Base-by-base conservation (phyloP, 169 alveolate genomes). In the Plasmodium adleri region DNA sequence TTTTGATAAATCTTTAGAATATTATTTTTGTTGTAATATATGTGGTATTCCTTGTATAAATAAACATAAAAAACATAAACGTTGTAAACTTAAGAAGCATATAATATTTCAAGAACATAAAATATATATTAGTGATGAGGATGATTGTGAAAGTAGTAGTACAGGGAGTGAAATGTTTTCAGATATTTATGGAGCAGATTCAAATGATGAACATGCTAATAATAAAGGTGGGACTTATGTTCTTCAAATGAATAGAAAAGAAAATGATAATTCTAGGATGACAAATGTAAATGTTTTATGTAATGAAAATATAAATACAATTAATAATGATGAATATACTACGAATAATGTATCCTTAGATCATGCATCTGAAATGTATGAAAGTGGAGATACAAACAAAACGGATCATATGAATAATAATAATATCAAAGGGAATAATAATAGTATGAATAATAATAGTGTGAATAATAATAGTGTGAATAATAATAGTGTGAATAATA, bases 1-100 rank as follows among this genome's bases (percentile, higher is more conserved):
- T 63, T 76, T 76, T 43, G 58, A 76, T 26, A 43, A 54, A 7
- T 0, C 47, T 0, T 12, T 64, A 24, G 89, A 76, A 64, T 76
- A 76, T 70, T 52, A 58, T 22, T 76, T 76, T 6, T 76, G 89
- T 22, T 76, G 89, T 68, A 26, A 10, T 3, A 20, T 63, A 4
- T 76, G 89, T 24, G 89, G 89, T 1, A 76, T 76, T n/a, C 89
- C 89, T 3, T 63, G 75, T 58, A 45, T 3, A 1, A n/a, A 64
- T 58, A 64, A 62, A 50, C 28, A 5, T 10, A 58, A 70, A 13
- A 49, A 26, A 24, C 89, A 76, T 22, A 64, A 50, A 43, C 10
- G 15, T 6, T 76, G 89, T 24, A 3, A 49, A 22, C 13, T 63
- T n/a, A 76, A 56, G 58, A 76, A 43, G 1, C 76, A 76, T 39